Conservation (phyloP, 805 yeast genomes). For the Brettanomyces naardenensis region DNA sequence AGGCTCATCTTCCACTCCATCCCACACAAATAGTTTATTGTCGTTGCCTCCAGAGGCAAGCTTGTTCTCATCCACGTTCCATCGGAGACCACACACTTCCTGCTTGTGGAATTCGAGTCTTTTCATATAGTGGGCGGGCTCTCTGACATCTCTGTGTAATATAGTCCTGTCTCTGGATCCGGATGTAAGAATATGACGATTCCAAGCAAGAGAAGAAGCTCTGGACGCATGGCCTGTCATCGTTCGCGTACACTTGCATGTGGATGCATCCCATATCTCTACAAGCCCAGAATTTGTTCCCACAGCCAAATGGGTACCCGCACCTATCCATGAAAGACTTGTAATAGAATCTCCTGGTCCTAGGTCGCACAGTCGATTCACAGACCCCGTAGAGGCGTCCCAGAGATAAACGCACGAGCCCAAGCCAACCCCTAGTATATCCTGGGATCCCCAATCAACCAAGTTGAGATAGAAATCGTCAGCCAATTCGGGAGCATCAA, state of each 20-base stretch:
- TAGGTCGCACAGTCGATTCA: constrained; percentile 70
- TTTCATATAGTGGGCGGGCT: constrained; percentile 72
- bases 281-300: constrained; percentile 85
- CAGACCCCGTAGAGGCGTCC: constrained; percentile 82
- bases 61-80: constrained; percentile 89
- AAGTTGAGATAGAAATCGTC: constrained; percentile 91
- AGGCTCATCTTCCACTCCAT: constrained; percentile 64
- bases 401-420: constrained; percentile 85
- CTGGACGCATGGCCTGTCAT: constrained; percentile 88
- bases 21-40: constrained; percentile 82
- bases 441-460: constrained; percentile 93
- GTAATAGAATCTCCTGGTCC: constrained; percentile 63
- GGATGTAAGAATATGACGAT: constrained; percentile 76
- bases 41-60: constrained; percentile 96
- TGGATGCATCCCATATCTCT: constrained; percentile 90
- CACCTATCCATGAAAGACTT: constrained; percentile 85
- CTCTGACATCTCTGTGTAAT: constrained; percentile 85
- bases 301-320: constrained; percentile 90
- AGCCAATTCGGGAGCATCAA: constrained; percentile 92
- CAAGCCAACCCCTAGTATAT: constrained; percentile 82
- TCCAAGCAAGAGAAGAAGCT: constrained; percentile 89
- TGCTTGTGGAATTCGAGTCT: constrained; percentile 70
- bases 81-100: constrained; percentile 92
- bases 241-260: constrained; percentile 73
- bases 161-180: constrained; percentile 85